Evolutionary conservation across 305 asterid genomes (phyloP).

Genomic region (Stenogyne calaminthoides): DNA sequence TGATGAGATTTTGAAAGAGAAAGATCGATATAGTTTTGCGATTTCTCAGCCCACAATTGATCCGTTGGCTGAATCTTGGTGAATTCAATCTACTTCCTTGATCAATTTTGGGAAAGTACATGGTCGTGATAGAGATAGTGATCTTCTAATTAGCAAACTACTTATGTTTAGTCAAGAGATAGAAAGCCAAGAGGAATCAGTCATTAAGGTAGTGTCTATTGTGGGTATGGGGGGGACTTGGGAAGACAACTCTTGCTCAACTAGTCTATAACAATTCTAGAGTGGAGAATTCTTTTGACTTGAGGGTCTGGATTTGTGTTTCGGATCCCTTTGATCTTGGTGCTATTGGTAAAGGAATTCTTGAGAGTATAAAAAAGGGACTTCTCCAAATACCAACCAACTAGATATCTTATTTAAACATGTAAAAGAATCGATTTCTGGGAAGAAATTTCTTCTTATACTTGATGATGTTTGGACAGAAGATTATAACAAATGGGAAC

Average conservation of each 20-base stretch:
- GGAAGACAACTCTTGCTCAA: not conserved
- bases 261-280: not conserved
- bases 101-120: too few relatives aligned
- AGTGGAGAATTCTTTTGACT: not conserved
- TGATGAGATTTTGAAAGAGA: too few relatives aligned
- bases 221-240: not conserved
- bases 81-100: too few relatives aligned
- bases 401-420: not conserved
- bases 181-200: not conserved
- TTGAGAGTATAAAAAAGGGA: not conserved
- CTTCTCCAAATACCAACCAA: not conserved
- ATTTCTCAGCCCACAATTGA: too few relatives aligned
- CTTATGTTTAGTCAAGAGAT: not conserved
- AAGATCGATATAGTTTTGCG: too few relatives aligned
- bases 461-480: slow-evolving; percentile 43
- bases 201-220: not conserved
- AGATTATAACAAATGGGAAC: slow-evolving; percentile 31
- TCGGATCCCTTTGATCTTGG: not conserved
- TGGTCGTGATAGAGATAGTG: too few relatives aligned
- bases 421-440: not conserved
- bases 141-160: too few relatives aligned
- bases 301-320: not conserved
- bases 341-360: not conserved
- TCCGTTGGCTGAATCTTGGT: too few relatives aligned
- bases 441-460: slow-evolving; percentile 29